These are phyloP conservation scores for Magnolia kwangsiensis DNA, from an alignment of 164 flowering plant genomes.

Conservation along the genomic window DNA sequence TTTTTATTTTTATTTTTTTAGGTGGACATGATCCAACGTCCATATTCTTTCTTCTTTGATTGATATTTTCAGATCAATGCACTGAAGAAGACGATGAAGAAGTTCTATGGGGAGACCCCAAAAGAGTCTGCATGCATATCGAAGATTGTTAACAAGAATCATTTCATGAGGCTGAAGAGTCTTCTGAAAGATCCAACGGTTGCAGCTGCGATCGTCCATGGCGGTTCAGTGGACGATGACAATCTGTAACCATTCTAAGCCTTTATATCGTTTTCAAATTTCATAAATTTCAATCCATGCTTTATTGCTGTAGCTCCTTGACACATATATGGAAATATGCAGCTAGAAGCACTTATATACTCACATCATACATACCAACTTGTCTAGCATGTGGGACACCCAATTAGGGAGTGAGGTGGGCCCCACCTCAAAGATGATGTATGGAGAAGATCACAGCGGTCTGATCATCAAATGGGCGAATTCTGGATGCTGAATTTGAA, in stretches of 20 bases:
- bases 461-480: no score
- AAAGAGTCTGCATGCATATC: constrained; percentile 35
- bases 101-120: constrained; percentile 51
- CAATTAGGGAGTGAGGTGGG: no score
- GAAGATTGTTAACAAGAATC: constrained; percentile 56
- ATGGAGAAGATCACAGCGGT: no score
- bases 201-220: constrained; percentile 62
- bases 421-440: no score
- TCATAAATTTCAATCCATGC: background rate
- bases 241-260: constrained; percentile 37
- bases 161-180: constrained; percentile 42
- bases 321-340: no score
- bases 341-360: no score
- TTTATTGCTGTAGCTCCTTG: no score
- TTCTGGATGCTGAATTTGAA: no score
- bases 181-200: constrained; percentile 60
- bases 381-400: no score
- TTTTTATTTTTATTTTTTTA: background rate
- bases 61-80: constrained; percentile 49
- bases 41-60: background rate
- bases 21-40: background rate
- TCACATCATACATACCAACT: no score
- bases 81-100: constrained; percentile 36
- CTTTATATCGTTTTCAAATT: background rate
- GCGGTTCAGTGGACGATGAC: constrained; percentile 66